Evolutionary conservation across 2,329 filamentous ascomycete species (phyloP), one percentile per base, ranked within the genome.

Genomic region (Aspergillus transmontanensis): DNA sequence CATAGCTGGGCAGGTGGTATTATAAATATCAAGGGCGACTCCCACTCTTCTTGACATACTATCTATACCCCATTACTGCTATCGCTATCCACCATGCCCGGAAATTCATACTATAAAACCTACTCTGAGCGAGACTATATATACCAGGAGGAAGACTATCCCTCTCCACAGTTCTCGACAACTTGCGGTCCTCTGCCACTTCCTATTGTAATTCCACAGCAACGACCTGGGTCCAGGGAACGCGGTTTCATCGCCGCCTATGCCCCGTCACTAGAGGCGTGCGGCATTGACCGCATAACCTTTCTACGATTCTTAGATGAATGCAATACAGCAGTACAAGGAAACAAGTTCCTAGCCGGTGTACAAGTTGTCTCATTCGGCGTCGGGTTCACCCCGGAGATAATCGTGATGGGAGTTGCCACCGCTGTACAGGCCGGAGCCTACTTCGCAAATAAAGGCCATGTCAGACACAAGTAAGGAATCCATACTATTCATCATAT

Each of bases 351-450:
- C 62, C 65, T 80, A 28, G 66, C 76, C 19, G 68, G 79, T 53
- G 68, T 80, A 46, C 80, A 81, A 60, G 56, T 79, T 1, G 76
- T 76, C 2, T 78, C 77, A 4, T 69, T 72, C 3, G 76, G 75
- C 0, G 77, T 73, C 1, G 69, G 73, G 1, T 69, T 80, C 9
- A 73, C 77, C 0, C 79, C 80, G 0, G 72, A 73, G 43, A 73
- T 78, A 1, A 77, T 81, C 26, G 73, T 76, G 12, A 74, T 81
- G 66, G 76, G 78, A 1, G 76, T 82, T 16, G 78, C 78, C 5
- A 75, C 79, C 4, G 81, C 76, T 0, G 73, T 82, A 1, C 79
- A 82, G 32, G 67, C 81, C 9, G 76, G 74, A 1, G 77, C 80
- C 0, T 71, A 78, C 9, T 74, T 77, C 0, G 77, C 78, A 3